These are phyloP conservation scores for Blastobotrys arbuscula DNA, from an alignment of 1,139 yeast genomes.

Conservation along the genomic window DNA sequence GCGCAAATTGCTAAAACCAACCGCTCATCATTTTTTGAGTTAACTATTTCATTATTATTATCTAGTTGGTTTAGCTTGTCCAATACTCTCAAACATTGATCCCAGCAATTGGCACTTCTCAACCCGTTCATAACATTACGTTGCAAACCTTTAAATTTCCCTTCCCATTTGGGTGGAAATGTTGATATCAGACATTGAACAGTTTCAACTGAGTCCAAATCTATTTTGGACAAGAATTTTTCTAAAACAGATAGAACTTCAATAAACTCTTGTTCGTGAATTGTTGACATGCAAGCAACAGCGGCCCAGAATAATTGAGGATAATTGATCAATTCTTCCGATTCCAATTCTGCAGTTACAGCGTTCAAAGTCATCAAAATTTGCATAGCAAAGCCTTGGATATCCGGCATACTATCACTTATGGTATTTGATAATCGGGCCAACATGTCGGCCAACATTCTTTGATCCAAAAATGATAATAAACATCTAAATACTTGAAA, in stretches of 20 bases:
- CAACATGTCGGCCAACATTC: conserved; percentile 89
- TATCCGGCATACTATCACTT: conserved; percentile 80
- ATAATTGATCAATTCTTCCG: conserved; percentile 72
- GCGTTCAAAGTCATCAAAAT: conserved; percentile 93
- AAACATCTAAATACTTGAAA: conserved; percentile 87
- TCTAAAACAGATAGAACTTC: conserved; percentile 79
- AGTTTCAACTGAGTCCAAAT: conserved; percentile 78
- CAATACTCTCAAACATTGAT: conserved; percentile 65
- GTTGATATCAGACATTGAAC: conserved; percentile 76
- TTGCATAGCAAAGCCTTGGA: conserved; percentile 97
- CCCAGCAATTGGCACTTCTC: conserved; percentile 75
- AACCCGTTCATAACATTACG: conserved; percentile 73
- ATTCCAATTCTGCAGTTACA: conserved; percentile 74
- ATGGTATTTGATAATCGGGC: conserved; percentile 90
- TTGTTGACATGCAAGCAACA: conserved; percentile 84
- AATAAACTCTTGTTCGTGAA: conserved; percentile 88
- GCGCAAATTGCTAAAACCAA: conserved; percentile 67
- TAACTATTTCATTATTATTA: conserved; percentile 75
- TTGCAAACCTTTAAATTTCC: conserved; percentile 84
- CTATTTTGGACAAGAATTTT: conserved; percentile 80
- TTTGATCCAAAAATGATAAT: conserved; percentile 70
- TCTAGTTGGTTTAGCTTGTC: conserved; percentile 63
- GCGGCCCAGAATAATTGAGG: conserved; percentile 97
- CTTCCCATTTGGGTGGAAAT: conserved; percentile 96
- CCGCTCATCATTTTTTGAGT: conserved; percentile 39